A percentile compares a stretch with the other conserved stretches of the same genome.
Conservation (phyloP, 139 green algal species). For the Chlorokybus atmophyticus region DNA sequence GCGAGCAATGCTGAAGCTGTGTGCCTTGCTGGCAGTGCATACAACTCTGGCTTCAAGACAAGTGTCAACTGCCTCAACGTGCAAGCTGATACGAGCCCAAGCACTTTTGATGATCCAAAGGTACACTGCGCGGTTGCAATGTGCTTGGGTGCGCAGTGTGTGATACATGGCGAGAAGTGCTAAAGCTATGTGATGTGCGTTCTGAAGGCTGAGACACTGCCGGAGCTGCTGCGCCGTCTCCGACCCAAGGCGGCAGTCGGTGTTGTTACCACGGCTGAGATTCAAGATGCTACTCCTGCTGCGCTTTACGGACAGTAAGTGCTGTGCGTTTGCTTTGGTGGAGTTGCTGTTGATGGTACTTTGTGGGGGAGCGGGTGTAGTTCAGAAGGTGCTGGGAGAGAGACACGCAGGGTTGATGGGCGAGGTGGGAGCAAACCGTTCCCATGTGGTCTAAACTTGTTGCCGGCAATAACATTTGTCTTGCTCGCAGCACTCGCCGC, state of each 20-base stretch:
- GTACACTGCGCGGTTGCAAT: not conserved
- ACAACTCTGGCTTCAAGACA: not conserved
- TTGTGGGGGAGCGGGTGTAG: too few relatives aligned
- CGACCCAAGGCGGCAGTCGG: not conserved
- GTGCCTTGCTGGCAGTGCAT: not conserved
- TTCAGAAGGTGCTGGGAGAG: too few relatives aligned
- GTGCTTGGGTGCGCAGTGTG: not conserved
- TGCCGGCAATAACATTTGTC: too few relatives aligned
- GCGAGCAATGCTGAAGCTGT: not conserved
- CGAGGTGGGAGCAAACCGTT: too few relatives aligned
- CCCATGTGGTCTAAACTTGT: too few relatives aligned
- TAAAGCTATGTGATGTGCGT: not conserved
- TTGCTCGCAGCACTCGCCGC: slow-evolving; percentile 1
- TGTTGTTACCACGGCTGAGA: slow-evolving; percentile 6
- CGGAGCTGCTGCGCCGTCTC: not conserved
- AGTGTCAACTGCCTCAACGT: not conserved
- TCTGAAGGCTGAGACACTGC: not conserved
- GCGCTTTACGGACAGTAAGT: slow-evolving; percentile 1
- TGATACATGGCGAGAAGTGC: not conserved
- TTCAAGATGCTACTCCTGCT: slow-evolving; percentile 6
- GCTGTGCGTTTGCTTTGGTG: too few relatives aligned
- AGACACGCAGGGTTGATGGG: too few relatives aligned
- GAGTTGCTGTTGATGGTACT: too few relatives aligned
- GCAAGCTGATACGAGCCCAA: not conserved
- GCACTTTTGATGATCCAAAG: not conserved